These are phyloP conservation scores for Decorospora gaudefroyi DNA, from an alignment of 2,329 filamentous ascomycete genomes.

Conservation along the genomic window DNA sequence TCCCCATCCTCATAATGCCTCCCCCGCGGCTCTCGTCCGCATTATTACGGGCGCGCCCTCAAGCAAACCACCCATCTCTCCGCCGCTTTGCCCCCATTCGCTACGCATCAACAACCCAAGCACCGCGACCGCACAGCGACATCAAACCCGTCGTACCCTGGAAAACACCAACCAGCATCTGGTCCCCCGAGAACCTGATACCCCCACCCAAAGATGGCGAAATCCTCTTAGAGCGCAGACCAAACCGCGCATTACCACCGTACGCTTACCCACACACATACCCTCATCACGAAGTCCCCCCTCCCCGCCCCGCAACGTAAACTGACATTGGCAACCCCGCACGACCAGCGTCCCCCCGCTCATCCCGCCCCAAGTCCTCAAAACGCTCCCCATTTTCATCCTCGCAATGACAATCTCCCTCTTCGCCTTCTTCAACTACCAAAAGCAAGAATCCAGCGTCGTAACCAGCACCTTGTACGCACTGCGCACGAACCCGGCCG, in stretches of 20 bases:
- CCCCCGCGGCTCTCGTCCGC: slow-evolving; percentile 32
- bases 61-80: slow-evolving; percentile 29
- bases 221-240: slow-evolving; percentile 38
- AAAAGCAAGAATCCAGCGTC: slow-evolving; percentile 83
- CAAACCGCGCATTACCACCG: slow-evolving; percentile 45
- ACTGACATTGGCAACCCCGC: background rate
- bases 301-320: too few relatives aligned
- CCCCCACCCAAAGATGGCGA: slow-evolving; percentile 46
- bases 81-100: slow-evolving; percentile 27
- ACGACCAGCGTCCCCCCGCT: slow-evolving; percentile 44
- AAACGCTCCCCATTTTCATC: slow-evolving; percentile 80
- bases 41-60: slow-evolving; percentile 31
- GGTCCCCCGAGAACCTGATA: slow-evolving; percentile 45
- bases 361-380: slow-evolving; percentile 45
- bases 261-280: slow-evolving; percentile 28
- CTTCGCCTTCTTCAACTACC: slow-evolving; percentile 98
- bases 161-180: slow-evolving; percentile 48
- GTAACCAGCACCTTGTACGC: slow-evolving; percentile 89
- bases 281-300: too few relatives aligned
- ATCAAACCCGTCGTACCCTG: slow-evolving; percentile 40
- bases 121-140: slow-evolving; percentile 19
- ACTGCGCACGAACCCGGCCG: slow-evolving; percentile 75
- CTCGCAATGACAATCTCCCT: slow-evolving; percentile 70
- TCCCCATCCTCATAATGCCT: slow-evolving; percentile 28
- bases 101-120: slow-evolving; percentile 29